Base-by-base conservation (phyloP, 331 rosid genomes). In the Malus hybrid region DNA sequence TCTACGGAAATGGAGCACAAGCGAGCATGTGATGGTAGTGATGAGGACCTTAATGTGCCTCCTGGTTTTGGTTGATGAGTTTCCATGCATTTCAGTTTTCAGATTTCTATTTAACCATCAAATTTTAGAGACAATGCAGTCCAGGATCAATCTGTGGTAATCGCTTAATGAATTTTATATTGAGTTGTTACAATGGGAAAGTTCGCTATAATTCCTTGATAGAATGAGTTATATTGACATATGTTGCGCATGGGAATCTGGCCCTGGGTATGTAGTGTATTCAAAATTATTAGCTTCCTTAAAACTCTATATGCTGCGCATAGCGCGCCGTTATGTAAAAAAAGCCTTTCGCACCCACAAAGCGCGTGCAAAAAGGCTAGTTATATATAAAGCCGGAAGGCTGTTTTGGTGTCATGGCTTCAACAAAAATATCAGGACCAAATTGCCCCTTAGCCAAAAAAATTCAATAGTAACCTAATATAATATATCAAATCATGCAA, bases 21-120 rank as follows among this genome's bases (percentile, higher is more conserved):
- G 64, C 85, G 69, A 33, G 56, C 68, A 18, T 44, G 80, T 63
- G 24, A 24, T 24, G 24, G 24, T 24, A 24, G 24, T 24, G 24
- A 24, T 24, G 24, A 24, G 24, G 24, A 24, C 24, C 24, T 24
- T 24, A 24, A 24, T 24, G 24, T 24, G 24, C 24, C 24, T 24
- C 24, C 24, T 24, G 24, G 24, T 80, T 94, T 90, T 83, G 93
- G 97, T 66, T 92, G 89, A 88, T 68, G 77, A 33, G n/a, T 86
- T 81, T 19, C 19, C 66, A 55, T 70, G 82, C 32, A 71, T 33
- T 81, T 66, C 46, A 65, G 22, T 50, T 82, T 80, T 62, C 66
- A 19, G 63, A 48, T 33, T 62, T 77, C 67, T 36, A 46, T 53
- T 50, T 44, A 9, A 29, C 48, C 74, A 53, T 34, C 72, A 63